A percentile compares a stretch with the other conserved stretches of the same genome.
phyloP scores from a whole-genome alignment of 768 basidiomycete genomes.

The Wakefieldia striispora region DNA sequence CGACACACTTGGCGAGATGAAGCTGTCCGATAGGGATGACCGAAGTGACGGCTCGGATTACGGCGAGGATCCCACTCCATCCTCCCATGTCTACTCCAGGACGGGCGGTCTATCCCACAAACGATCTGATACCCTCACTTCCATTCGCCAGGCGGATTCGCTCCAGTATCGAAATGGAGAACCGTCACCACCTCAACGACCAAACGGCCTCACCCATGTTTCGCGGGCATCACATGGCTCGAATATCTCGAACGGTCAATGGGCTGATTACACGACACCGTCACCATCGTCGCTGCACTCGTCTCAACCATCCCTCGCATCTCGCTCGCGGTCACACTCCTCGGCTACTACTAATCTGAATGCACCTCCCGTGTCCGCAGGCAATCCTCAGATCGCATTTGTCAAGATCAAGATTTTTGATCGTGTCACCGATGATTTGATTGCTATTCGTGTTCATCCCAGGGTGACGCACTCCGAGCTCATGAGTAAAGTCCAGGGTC shows the following conservation, averaged over 20 bases:
- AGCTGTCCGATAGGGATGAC: slow-evolving; percentile 46
- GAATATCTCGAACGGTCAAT: slow-evolving; percentile 23
- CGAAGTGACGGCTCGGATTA: slow-evolving; percentile 67
- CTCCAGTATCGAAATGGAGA: slow-evolving; percentile 31
- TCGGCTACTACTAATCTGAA: slow-evolving; percentile 50
- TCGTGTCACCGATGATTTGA: slow-evolving; percentile 87
- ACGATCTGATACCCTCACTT: slow-evolving; percentile 49
- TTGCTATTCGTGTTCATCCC: slow-evolving; percentile 96
- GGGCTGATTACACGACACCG: slow-evolving; percentile 32
- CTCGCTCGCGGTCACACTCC: slow-evolving; percentile 59
- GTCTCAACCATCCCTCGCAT: slow-evolving; percentile 49
- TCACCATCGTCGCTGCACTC: slow-evolving; percentile 51
- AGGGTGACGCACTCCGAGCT: slow-evolving; percentile 82
- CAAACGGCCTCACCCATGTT: slow-evolving; percentile 15
- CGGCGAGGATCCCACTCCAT: slow-evolving; percentile 44
- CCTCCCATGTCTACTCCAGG: slow-evolving; percentile 40
- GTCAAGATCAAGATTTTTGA: slow-evolving; percentile 99
- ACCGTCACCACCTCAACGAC: slow-evolving; percentile 36
- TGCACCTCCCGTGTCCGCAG: slow-evolving; percentile 71
- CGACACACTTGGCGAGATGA: slow-evolving; percentile 47
- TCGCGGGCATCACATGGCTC: slow-evolving; percentile 33
- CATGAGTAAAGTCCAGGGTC: slow-evolving; percentile 87
- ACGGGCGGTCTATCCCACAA: slow-evolving; percentile 36
- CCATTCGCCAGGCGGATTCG: slow-evolving; percentile 33
- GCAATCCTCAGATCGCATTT: slow-evolving; percentile 81